Evolutionary conservation across 108 stramenopile genomes (phyloP).

Genomic region (Bacterosira constricta): DNA sequence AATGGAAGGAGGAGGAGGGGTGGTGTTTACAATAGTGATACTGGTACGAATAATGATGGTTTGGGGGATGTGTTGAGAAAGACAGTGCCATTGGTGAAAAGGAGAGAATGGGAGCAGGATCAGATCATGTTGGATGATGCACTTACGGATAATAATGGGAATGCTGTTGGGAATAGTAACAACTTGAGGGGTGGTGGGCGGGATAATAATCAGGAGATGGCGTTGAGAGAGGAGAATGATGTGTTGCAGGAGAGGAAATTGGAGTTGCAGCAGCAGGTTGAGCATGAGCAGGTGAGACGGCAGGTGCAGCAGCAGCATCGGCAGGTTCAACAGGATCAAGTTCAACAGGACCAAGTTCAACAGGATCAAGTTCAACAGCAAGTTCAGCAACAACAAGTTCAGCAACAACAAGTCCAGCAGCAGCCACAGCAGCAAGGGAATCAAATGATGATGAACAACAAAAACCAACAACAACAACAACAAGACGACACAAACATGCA

Average conservation of each 20-base stretch:
- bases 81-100: neutral
- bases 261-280: neutral
- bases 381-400: neutral
- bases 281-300: too few relatives aligned
- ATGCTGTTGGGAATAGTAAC: neutral
- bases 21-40: neutral
- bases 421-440: neutral
- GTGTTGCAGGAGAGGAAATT: neutral
- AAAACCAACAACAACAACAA: neutral
- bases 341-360: too few relatives aligned
- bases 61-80: neutral
- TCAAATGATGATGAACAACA: too few relatives aligned
- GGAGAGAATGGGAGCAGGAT: constrained; percentile 5
- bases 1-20: neutral
- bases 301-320: too few relatives aligned
- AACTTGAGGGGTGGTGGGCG: constrained; percentile 13
- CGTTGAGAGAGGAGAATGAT: neutral
- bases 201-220: too few relatives aligned
- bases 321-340: too few relatives aligned
- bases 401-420: constrained; percentile 4
- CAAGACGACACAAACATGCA: constrained; percentile 1
- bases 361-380: constrained; percentile 26
- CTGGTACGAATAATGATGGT: neutral
- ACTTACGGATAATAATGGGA: neutral
- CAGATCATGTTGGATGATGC: constrained; percentile 20